Evolutionary conservation across 1,139 yeast species (phyloP), one percentile per base, ranked within the genome.

Genomic region (Lodderomyces metapsilosis): DNA sequence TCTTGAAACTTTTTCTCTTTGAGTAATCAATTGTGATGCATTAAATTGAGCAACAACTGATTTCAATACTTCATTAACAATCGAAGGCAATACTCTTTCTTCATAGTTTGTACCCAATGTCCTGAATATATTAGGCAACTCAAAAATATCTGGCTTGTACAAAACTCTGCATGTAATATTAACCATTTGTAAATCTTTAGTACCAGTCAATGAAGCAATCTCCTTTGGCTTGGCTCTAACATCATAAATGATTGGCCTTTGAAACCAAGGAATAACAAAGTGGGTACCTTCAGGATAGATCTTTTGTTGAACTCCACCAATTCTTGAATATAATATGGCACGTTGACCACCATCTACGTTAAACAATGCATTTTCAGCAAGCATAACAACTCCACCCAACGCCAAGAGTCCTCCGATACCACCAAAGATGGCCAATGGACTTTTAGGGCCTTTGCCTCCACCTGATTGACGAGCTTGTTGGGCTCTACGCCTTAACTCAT

Each of bases 341-440:
- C 99, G 78, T 66, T 92, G 98, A 66, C 99, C 99, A 79, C 99
- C 99, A 62, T 92, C 98, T 45, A 92, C 98, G 62, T 89, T 91
- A 71, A 88, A 91, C 43, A 91, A 75, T 2, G 96, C 82, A 47
- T 86, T 78, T 56, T 87, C 87, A 28, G 84, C 71, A 38, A 84
- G 61, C 34, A 85, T 45, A 1, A 85, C 77, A 36, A 81, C 86
- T 41, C 87, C 92, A 45, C 92, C 95, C 28, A 89, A 68, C 21
- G 85, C 57, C 10, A 88, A 53, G 25, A 88, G 56, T 2, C 96
- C 96, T 20, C 95, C 95, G 32, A 82, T 58, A 8, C 97, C 96
- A 20, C 89, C 84, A 55, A 83, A 78, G 32, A 80, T 63, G 11
- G 85, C 84, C 38, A 73, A 66, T 38, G 82, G 82, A 3, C 70